A percentile compares a stretch with the other conserved stretches of the same genome.
phyloP scores from a whole-genome alignment of 2,329 filamentous ascomycete genomes.

The Biscogniauxia marginata region DNA sequence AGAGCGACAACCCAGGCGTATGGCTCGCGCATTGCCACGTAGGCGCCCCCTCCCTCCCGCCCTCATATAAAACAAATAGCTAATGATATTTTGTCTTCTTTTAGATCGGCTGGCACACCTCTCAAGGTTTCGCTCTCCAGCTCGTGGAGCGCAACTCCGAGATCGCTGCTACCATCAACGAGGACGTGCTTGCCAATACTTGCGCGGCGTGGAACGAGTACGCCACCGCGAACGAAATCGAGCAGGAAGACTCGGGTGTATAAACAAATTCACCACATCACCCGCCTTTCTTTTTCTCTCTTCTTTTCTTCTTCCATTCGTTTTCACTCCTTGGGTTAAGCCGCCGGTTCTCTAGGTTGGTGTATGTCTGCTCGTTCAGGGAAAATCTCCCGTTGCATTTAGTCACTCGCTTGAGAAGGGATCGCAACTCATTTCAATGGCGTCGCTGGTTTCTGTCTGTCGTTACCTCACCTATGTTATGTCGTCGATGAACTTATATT shows the following conservation, averaged over 20 bases:
- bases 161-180: constrained; percentile 23
- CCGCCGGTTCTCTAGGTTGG: neutral
- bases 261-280: constrained; percentile 12
- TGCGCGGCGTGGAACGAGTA: constrained; percentile 33
- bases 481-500: neutral
- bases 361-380: neutral
- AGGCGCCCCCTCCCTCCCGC: constrained; percentile 1
- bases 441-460: neutral
- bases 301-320: too few species aligned
- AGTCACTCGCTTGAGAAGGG: too few species aligned
- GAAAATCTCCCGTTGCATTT: too few species aligned
- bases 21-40: constrained; percentile 42
- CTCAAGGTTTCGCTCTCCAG: constrained; percentile 51
- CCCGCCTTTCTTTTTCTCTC: neutral
- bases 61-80: too few species aligned
- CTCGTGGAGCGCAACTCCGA: constrained; percentile 42
- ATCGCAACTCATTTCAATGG: too few species aligned
- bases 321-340: neutral
- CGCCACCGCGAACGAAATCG: constrained; percentile 16
- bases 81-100: neutral
- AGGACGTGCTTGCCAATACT: constrained; percentile 25
- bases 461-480: neutral
- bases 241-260: constrained; percentile 35
- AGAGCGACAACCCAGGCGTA: constrained; percentile 51
- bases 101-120: constrained; percentile 51